Evolutionary conservation across 2,329 filamentous ascomycete species (phyloP).

Genomic region (Plenodomus lindquistii): DNA sequence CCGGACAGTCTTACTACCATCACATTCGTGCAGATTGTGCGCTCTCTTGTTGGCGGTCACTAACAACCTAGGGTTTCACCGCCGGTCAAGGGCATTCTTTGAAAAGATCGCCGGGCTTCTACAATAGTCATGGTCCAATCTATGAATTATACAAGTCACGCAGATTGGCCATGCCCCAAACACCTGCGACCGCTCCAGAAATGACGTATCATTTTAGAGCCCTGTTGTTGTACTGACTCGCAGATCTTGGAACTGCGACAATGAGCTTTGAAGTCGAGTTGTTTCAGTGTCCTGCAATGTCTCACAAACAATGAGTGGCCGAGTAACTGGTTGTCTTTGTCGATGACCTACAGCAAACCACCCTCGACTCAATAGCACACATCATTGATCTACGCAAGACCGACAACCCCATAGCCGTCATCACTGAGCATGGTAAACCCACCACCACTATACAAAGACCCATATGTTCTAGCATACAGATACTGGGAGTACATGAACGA

Average conservation of each 20-base stretch:
- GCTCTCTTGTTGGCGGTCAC: no score
- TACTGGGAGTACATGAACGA: conserved; percentile 25
- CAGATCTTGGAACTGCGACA: not conserved
- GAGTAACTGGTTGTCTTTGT: not conserved
- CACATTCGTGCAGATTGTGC: no score
- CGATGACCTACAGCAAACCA: not conserved
- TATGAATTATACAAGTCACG: no score
- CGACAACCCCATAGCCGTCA: not conserved
- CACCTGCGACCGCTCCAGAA: no score
- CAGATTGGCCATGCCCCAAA: no score
- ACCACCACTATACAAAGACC: conserved; percentile 11
- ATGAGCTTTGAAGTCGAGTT: not conserved
- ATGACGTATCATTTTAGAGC: no score
- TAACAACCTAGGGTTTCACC: no score
- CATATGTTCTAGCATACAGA: conserved; percentile 25
- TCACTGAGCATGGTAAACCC: conserved; percentile 5
- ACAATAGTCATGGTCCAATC: no score
- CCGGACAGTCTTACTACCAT: no score
- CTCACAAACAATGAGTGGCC: not conserved
- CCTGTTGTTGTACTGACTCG: no score
- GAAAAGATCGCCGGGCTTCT: no score
- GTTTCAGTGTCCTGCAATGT: not conserved
- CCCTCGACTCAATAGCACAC: not conserved
- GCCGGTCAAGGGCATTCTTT: no score
- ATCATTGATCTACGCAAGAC: not conserved